Percentiles rank a stretch among this genome's conserved stretches.
Evolutionary conservation across 768 basidiomycete genomes (phyloP).

Genomic region (Dentipellis fragilis): DNA sequence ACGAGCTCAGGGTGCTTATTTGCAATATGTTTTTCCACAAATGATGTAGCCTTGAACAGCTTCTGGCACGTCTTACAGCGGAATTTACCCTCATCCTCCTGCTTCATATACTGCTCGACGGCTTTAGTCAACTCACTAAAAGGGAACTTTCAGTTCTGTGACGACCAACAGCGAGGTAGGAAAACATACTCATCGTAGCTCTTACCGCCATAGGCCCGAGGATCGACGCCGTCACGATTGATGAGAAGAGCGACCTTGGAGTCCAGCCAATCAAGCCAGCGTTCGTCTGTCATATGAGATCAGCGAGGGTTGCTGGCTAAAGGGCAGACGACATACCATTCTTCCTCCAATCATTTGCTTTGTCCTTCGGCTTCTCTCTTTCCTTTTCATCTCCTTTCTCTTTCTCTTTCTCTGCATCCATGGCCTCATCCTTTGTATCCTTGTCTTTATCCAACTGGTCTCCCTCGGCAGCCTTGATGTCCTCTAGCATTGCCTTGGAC

Average conservation of each 20-base stretch:
- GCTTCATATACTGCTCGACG: slow-evolving; percentile 75
- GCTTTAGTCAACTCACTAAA: slow-evolving; percentile 72
- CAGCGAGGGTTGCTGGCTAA: slow-evolving; percentile 5
- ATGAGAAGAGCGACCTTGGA: slow-evolving; percentile 75
- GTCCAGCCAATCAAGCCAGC: slow-evolving; percentile 87
- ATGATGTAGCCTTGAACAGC: slow-evolving; percentile 93
- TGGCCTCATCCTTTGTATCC: slow-evolving; percentile 37
- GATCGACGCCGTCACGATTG: slow-evolving; percentile 71
- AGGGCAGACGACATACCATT: slow-evolving; percentile 42
- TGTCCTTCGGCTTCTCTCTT: slow-evolving; percentile 20
- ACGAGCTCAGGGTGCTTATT: slow-evolving; percentile 90
- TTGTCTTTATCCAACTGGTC: slow-evolving; percentile 31
- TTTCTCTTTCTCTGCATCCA: slow-evolving; percentile 25
- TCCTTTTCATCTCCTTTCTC: slow-evolving; percentile 25
- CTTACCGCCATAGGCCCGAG: slow-evolving; percentile 83
- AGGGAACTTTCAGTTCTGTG: slow-evolving; percentile 11
- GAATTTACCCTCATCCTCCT: slow-evolving; percentile 95
- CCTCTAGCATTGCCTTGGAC: slow-evolving; percentile 50
- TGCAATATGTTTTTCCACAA: slow-evolving; percentile 94
- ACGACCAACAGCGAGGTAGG: slow-evolving; percentile 11
- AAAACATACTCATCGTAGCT: slow-evolving; percentile 73
- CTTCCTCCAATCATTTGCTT: slow-evolving; percentile 44
- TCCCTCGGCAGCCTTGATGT: slow-evolving; percentile 44
- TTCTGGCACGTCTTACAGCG: slow-evolving; percentile 95
- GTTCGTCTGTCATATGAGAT: slow-evolving; percentile 47